Percentiles rank a stretch among this genome's conserved stretches.
These are phyloP conservation scores for Jackrogersella minutella DNA, from an alignment of 495 filamentous ascomycete genomes.

Conservation along the genomic window DNA sequence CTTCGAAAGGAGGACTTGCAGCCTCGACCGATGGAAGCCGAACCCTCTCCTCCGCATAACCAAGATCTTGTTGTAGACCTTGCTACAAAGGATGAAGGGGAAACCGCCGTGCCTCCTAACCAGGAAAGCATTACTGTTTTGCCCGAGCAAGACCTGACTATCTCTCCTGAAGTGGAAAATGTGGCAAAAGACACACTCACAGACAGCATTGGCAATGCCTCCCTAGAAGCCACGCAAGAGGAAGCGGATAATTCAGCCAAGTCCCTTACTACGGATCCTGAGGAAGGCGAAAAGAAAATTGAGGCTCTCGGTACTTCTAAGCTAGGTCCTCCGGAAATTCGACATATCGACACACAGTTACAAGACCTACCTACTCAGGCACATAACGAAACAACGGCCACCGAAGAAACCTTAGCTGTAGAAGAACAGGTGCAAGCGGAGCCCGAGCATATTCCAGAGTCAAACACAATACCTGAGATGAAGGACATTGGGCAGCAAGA, in stretches of 20 bases:
- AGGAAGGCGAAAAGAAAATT: slow-evolving; percentile 54
- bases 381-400: slow-evolving; percentile 15
- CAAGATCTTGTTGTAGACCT: slow-evolving; percentile 3
- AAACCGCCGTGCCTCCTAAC: neutral
- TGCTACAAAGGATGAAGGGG: neutral
- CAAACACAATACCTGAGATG: slow-evolving; percentile 21
- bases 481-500: slow-evolving; percentile 47
- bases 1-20: slow-evolving; percentile 9
- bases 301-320: neutral
- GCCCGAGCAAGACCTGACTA: slow-evolving; percentile 1
- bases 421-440: slow-evolving; percentile 12
- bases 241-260: slow-evolving; percentile 8
- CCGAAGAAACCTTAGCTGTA: slow-evolving; percentile 7
- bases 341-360: slow-evolving; percentile 16
- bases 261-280: slow-evolving; percentile 39
- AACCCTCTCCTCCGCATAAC: neutral
- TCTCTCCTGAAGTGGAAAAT: slow-evolving; percentile 12
- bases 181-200: slow-evolving; percentile 4
- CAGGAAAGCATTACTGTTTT: neutral
- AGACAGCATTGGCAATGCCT: neutral
- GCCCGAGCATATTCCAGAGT: slow-evolving; percentile 3
- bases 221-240: slow-evolving; percentile 14
- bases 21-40: neutral
- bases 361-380: slow-evolving; percentile 30
- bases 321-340: neutral